phyloP scores from a whole-genome alignment of 805 yeast genomes.

The Candida hispaniensis region DNA sequence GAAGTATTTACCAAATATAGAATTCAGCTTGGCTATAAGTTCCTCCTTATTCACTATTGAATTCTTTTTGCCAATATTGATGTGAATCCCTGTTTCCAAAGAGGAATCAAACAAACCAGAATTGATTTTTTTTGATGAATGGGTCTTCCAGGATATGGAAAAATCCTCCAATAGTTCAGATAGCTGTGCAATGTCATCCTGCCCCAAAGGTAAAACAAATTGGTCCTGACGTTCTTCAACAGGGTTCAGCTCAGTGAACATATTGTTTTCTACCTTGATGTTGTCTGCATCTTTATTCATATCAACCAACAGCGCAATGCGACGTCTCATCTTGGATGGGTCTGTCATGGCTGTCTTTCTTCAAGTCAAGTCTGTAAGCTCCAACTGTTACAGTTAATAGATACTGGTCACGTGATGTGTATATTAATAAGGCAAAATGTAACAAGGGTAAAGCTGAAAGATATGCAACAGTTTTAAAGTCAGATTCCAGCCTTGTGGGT shows the following conservation, averaged over 20 bases:
- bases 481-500: too few relatives aligned
- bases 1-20: too few relatives aligned
- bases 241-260: slow-evolving; percentile 11
- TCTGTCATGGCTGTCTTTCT: too few relatives aligned
- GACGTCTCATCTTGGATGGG: slow-evolving; percentile 5
- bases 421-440: too few relatives aligned
- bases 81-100: slow-evolving; percentile 10
- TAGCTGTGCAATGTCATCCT: too few relatives aligned
- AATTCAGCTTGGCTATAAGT: slow-evolving; percentile 10
- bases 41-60: slow-evolving; percentile 13
- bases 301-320: slow-evolving; percentile 4
- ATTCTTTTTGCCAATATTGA: slow-evolving; percentile 7
- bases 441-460: too few relatives aligned
- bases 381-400: too few relatives aligned
- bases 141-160: slow-evolving; percentile 10
- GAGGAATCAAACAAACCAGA: slow-evolving; percentile 6
- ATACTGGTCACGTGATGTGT: too few relatives aligned
- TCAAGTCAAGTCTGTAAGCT: too few relatives aligned
- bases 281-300: slow-evolving; percentile 5
- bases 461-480: too few relatives aligned
- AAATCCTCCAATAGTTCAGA: slow-evolving; percentile 11
- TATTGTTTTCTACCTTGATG: slow-evolving; percentile 10
- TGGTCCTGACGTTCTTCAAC: slow-evolving; percentile 15
- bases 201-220: too few relatives aligned
- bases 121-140: neutral